Evolutionary conservation across 805 yeast species (phyloP), one percentile per base, ranked within the genome.

Genomic region (Candida verbasci): DNA sequence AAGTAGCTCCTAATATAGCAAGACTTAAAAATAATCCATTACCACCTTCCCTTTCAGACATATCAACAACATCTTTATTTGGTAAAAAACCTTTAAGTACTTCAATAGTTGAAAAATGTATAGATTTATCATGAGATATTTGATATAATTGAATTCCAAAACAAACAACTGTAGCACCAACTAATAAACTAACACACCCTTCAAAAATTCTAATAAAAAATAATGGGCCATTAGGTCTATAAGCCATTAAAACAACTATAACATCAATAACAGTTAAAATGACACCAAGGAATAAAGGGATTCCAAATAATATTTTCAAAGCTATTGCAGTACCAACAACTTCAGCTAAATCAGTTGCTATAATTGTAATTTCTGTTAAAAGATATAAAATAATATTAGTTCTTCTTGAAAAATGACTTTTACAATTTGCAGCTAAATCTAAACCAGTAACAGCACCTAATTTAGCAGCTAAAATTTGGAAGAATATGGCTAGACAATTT

Each of bases 251-350:
- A 1, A 91, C 94, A 28, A 91, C 68, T 38, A 91, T 56, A 6
- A 91, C 96, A 51, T 91, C 98, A 3, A 86, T 62, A 16, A 87
- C 81, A 0, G 97, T 91, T 35, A 91, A 58, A 3, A 87, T 61
- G 11, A 91, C 95, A 23, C 98, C 98, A 4, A 78, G 68, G 6
- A 86, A 70, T 14, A 93, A 64, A 0, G 97, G 97, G 6, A 93
- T 65, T 2, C 76, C 72, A 54, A 89, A 78, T 29, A 93, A 62
- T 38, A 91, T 86, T 48, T 93, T 87, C 39, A 91, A 70, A 0
- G 97, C 82, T 39, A 91, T 87, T 3, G 97, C 97, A 3, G 96
- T 86, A n/a, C 98, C 98, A 17, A 93, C 91, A 24, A 91, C 96
- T 56, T 91, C 97, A 1, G 98, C 97, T 45, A 93, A 73, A 62